Conservation (phyloP, 495 filamentous ascomycete species). For the Penicillium waksmanii region DNA sequence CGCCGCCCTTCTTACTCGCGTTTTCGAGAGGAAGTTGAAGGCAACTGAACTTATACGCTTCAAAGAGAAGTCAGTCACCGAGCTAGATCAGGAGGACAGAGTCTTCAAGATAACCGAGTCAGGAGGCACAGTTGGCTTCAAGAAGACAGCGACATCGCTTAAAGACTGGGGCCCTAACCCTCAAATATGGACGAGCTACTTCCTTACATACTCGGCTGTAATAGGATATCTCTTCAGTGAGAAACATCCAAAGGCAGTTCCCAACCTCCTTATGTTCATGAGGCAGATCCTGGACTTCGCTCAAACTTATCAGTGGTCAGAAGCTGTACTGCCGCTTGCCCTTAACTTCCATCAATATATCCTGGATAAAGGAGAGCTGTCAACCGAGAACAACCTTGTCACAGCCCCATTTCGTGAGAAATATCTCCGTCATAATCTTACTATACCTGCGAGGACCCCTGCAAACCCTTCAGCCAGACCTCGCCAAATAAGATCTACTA, state of each 20-base stretch:
- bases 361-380: not conserved
- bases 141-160: not conserved
- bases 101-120: constrained; percentile 10
- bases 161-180: not conserved
- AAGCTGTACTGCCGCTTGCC: not conserved
- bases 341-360: constrained; percentile 4
- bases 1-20: constrained; percentile 13
- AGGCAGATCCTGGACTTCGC: constrained; percentile 2
- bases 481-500: too few relatives aligned
- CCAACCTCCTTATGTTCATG: constrained; percentile 3
- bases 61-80: constrained; percentile 14
- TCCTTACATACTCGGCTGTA: not conserved
- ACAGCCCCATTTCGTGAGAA: constrained; percentile 1
- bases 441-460: too few relatives aligned
- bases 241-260: constrained; percentile 3
- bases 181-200: constrained; percentile 3
- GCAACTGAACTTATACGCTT: constrained; percentile 11
- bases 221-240: constrained; percentile 5
- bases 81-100: constrained; percentile 11
- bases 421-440: constrained; percentile 2
- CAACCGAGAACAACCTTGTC: not conserved
- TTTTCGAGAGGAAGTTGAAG: constrained; percentile 12
- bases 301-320: constrained; percentile 3
- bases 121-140: constrained; percentile 6
- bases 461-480: too few relatives aligned